These are phyloP conservation scores for Blastomyces silverae DNA, from an alignment of 2,329 filamentous ascomycete species.

Conservation along the genomic window DNA sequence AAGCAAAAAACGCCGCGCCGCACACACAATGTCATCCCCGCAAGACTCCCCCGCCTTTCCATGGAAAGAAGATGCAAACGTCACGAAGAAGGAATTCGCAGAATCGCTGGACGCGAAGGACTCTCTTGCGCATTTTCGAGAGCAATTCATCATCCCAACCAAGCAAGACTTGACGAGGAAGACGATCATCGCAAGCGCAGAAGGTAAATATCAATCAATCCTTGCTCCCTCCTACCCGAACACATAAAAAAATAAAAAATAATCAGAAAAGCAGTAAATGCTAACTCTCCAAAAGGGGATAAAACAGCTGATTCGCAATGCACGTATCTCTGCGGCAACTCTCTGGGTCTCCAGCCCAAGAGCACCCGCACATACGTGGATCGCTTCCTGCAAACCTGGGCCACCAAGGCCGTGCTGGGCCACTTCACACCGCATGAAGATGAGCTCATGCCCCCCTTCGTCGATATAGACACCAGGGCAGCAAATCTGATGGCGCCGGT, in stretches of 20 bases:
- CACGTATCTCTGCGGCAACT: constrained; percentile 87
- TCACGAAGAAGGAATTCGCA: constrained; percentile 37
- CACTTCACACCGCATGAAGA: constrained; percentile 67
- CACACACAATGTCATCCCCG: neutral
- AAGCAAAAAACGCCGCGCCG: neutral
- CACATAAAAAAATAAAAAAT: neutral
- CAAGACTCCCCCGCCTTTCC: neutral
- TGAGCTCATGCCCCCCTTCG: constrained; percentile 63
- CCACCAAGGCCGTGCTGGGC: constrained; percentile 72
- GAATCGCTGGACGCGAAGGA: constrained; percentile 55
- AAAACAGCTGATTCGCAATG: constrained; percentile 43
- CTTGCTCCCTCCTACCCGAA: neutral
- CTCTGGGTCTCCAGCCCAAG: constrained; percentile 74
- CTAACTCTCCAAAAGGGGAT: constrained; percentile 21
- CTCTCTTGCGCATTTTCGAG: constrained; percentile 53
- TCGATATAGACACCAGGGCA: constrained; percentile 70
- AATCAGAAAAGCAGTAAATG: constrained; percentile 3
- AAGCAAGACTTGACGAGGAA: constrained; percentile 63
- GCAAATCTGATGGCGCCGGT: constrained; percentile 63
- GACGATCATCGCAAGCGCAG: constrained; percentile 41
- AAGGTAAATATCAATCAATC: constrained; percentile 24
- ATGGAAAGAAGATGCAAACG: constrained; percentile 14
- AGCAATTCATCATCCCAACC: constrained; percentile 71
- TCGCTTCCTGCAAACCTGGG: constrained; percentile 75
- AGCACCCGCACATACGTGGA: constrained; percentile 59